These are phyloP conservation scores for Epithemia pelagica DNA, from an alignment of 108 stramenopile genomes.

Conservation along the genomic window DNA sequence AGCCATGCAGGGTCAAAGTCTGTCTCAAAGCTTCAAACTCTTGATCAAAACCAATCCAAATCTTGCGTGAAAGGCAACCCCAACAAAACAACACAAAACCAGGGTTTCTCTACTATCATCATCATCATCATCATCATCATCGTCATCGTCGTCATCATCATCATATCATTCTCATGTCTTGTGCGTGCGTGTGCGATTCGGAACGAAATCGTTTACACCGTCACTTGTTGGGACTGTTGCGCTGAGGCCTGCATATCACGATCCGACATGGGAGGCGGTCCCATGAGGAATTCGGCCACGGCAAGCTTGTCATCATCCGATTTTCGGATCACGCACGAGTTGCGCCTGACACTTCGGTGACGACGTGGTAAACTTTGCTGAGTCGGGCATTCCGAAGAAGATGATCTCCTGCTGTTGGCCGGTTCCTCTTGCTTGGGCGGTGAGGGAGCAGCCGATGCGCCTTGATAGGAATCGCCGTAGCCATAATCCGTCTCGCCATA, in stretches of 20 bases:
- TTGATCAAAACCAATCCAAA: too few species aligned
- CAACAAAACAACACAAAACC: too few species aligned
- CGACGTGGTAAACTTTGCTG: neutral
- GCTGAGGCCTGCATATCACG: neutral
- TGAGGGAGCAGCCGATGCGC: too few species aligned
- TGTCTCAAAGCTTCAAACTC: too few species aligned
- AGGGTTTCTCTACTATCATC: too few species aligned
- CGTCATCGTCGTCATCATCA: too few species aligned
- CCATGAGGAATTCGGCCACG: conserved; percentile 7
- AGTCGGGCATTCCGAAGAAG: neutral
- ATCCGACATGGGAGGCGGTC: conserved; percentile 4
- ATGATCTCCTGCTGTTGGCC: neutral
- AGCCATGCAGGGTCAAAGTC: too few species aligned
- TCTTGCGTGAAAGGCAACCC: too few species aligned
- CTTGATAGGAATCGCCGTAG: conserved; percentile 2
- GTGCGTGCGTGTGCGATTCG: too few species aligned
- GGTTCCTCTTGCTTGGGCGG: neutral
- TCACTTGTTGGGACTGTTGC: neutral
- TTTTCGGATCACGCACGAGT: conserved; percentile 4
- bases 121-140: too few species aligned
- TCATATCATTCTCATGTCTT: too few species aligned
- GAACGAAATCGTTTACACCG: too few species aligned
- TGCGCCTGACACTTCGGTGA: neutral
- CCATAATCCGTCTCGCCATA: conserved; percentile 4
- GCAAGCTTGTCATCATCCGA: neutral